Conservation (phyloP, 768 basidiomycete species). For the Kwoniella bestiolae region DNA sequence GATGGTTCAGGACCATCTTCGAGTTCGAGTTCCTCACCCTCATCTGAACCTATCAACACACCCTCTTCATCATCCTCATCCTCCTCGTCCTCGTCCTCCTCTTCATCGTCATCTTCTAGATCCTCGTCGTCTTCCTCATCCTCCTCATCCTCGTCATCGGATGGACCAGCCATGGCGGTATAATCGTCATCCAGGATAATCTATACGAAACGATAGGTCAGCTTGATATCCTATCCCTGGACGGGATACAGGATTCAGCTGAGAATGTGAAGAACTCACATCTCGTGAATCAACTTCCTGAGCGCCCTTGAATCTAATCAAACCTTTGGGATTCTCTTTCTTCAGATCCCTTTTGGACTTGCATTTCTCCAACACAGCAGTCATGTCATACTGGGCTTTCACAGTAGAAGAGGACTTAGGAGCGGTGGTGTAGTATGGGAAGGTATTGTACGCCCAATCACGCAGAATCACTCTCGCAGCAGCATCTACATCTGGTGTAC, state of each 20-base stretch:
- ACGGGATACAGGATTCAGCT: conserved; percentile 17
- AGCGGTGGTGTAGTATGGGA: conserved; percentile 74
- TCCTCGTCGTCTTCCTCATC: conserved; percentile 61
- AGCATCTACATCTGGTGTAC: conserved; percentile 70
- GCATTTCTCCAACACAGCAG: conserved; percentile 62
- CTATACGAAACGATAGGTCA: conserved; percentile 49
- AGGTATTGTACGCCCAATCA: conserved; percentile 78
- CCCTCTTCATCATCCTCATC: conserved; percentile 44
- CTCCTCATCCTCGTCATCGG: conserved; percentile 47
- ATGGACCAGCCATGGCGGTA: conserved; percentile 57
- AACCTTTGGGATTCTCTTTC: conserved; percentile 61
- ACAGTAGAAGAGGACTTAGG: conserved; percentile 58
- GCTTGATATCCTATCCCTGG: background rate
- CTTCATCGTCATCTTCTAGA: conserved; percentile 56
- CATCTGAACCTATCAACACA: conserved; percentile 27
- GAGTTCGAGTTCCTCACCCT: conserved; percentile 40
- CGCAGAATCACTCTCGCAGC: conserved; percentile 79
- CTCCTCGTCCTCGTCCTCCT: conserved; percentile 48
- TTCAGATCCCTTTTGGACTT: conserved; percentile 71
- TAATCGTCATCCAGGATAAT: conserved; percentile 60
- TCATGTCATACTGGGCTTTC: conserved; percentile 58
- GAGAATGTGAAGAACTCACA: conserved; percentile 58
- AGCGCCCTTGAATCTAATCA: conserved; percentile 65
- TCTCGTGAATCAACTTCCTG: conserved; percentile 59
- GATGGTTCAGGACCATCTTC: conserved; percentile 55